These are phyloP conservation scores for Aspergillus luchuensis DNA, from an alignment of 2,329 filamentous ascomycete species.

Conservation along the genomic window DNA sequence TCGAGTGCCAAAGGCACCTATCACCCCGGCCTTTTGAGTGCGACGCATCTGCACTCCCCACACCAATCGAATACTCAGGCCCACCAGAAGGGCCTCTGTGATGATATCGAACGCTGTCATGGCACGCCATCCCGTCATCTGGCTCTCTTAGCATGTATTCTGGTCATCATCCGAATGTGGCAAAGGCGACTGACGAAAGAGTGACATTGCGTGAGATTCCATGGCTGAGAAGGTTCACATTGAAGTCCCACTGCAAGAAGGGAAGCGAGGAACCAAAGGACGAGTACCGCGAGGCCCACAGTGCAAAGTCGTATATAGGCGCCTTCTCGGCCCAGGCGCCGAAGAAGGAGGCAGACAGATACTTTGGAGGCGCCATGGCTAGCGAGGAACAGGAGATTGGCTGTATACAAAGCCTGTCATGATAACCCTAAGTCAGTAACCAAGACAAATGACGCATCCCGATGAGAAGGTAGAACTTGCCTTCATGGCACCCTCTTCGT, in stretches of 20 bases:
- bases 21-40: slow-evolving; percentile 18
- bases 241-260: slow-evolving; percentile 18
- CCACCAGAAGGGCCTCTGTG: slow-evolving; percentile 23
- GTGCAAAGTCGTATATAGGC: slow-evolving; percentile 21
- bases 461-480: slow-evolving; percentile 6
- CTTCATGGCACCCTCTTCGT: slow-evolving; percentile 14
- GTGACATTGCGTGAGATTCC: not conserved
- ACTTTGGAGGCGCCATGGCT: slow-evolving; percentile 31
- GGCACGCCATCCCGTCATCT: slow-evolving; percentile 39
- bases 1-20: slow-evolving; percentile 22
- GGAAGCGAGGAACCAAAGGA: slow-evolving; percentile 24
- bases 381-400: slow-evolving; percentile 30
- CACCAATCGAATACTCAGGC: slow-evolving; percentile 27
- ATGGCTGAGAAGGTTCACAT: not conserved
- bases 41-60: slow-evolving; percentile 27
- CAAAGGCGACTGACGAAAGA: not conserved
- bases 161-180: no score
- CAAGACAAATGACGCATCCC: not conserved
- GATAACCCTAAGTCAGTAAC: not conserved
- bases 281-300: slow-evolving; percentile 16
- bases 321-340: slow-evolving; percentile 25
- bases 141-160: no score
- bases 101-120: slow-evolving; percentile 44
- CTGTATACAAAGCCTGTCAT: slow-evolving; percentile 16
- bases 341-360: slow-evolving; percentile 31